phyloP scores from a whole-genome alignment of 1,139 yeast genomes.

The Debaryomyces singareniensis region DNA sequence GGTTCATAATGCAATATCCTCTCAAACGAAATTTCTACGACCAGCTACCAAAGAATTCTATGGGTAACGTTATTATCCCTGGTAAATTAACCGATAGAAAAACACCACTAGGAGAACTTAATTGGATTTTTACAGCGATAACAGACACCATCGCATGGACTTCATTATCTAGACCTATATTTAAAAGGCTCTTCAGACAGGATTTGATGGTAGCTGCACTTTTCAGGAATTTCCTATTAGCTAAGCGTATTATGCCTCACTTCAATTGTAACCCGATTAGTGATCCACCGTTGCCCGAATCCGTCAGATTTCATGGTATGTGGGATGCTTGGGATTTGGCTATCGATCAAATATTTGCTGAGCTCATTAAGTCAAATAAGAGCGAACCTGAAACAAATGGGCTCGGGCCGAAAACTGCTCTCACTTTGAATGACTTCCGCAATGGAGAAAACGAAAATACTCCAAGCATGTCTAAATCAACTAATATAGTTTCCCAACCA shows the following conservation, averaged over 20 bases:
- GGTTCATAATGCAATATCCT: conserved; percentile 86
- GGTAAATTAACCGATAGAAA: conserved; percentile 89
- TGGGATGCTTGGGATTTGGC: conserved; percentile 99
- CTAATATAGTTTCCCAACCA: conserved; percentile 1
- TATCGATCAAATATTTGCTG: conserved; percentile 84
- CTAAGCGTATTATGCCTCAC: conserved; percentile 91
- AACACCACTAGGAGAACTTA: conserved; percentile 92
- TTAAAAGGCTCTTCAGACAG: conserved; percentile 86
- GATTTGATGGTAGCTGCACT: conserved; percentile 96
- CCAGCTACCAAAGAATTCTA: conserved; percentile 42
- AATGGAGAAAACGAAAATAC: neutral
- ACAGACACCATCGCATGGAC: conserved; percentile 99
- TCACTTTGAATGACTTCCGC: neutral
- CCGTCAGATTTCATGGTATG: conserved; percentile 77
- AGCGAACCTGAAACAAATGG: conserved; percentile 13
- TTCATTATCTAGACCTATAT: conserved; percentile 76
- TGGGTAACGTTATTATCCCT: conserved; percentile 68
- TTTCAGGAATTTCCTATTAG: conserved; percentile 84
- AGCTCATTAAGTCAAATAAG: conserved; percentile 41
- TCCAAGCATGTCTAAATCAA: conserved; percentile 2
- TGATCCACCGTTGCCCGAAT: conserved; percentile 87
- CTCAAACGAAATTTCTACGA: conserved; percentile 59
- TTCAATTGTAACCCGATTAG: conserved; percentile 92
- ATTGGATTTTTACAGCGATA: conserved; percentile 97
- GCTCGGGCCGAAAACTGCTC: neutral